These are phyloP conservation scores for Lunasporangiospora selenospora DNA, from an alignment of 192 early-diverging fungal species.

Conservation along the genomic window DNA sequence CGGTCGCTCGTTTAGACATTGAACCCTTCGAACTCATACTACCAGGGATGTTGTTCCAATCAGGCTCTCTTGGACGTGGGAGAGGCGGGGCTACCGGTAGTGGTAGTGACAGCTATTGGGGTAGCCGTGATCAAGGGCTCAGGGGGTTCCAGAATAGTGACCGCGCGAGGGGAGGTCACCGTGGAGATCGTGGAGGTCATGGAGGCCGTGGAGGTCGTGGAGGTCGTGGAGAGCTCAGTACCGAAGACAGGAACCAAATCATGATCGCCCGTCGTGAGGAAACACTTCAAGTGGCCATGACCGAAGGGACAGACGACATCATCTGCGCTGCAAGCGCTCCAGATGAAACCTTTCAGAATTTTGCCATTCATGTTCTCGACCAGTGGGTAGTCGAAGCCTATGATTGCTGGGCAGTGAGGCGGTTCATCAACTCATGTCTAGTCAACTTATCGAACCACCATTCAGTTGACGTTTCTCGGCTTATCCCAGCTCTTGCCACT, in stretches of 20 bases:
- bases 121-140: no score
- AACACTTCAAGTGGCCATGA: conserved; percentile 19
- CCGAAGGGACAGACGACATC: conserved; percentile 41
- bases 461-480: conserved; percentile 16
- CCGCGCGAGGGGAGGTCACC: no score
- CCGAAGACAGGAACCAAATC: neutral
- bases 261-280: neutral
- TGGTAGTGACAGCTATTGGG: no score
- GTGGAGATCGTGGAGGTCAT: no score
- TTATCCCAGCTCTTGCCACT: conserved; percentile 21
- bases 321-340: conserved; percentile 13
- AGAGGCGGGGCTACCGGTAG: no score
- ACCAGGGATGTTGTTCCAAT: no score
- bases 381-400: neutral
- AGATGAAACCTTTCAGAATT: neutral
- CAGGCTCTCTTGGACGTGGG: no score
- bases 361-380: conserved; percentile 5
- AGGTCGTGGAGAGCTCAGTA: no score
- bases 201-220: no score
- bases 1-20: no score
- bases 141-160: no score
- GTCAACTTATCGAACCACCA: conserved; percentile 46
- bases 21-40: no score
- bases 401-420: neutral
- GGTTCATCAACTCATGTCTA: conserved; percentile 37